Percentiles rank a stretch among this genome's conserved stretches.
phyloP scores from a whole-genome alignment of 2,329 filamentous ascomycete genomes.

The Akanthomyces lecanii region DNA sequence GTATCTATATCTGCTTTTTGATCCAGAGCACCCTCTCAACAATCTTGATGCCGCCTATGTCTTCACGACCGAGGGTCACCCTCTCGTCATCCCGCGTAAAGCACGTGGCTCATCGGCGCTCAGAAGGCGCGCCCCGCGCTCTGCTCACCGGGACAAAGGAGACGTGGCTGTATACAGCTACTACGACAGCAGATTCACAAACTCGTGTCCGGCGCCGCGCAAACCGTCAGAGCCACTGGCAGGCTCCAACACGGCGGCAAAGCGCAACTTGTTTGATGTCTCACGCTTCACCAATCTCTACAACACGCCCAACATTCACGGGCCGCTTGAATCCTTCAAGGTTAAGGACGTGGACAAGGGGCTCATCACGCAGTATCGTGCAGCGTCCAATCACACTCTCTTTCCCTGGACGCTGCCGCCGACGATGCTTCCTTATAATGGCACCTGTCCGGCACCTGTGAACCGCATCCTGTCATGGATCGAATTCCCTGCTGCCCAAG shows the following conservation, averaged over 20 bases:
- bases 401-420: constrained; percentile 91
- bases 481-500: constrained; percentile 51
- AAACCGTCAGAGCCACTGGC: constrained; percentile 57
- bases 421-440: constrained; percentile 69
- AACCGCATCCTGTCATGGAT: constrained; percentile 66
- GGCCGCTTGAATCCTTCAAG: constrained; percentile 34
- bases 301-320: constrained; percentile 63
- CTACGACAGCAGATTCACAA: constrained; percentile 44
- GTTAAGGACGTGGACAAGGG: constrained; percentile 45
- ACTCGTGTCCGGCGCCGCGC: constrained; percentile 62
- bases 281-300: constrained; percentile 80
- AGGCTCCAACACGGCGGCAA: constrained; percentile 73
- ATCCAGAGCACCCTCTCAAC: constrained; percentile 81
- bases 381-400: constrained; percentile 73
- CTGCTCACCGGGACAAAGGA: constrained; percentile 18
- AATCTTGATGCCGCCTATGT: constrained; percentile 81
- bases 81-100: constrained; percentile 69
- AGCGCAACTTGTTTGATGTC: constrained; percentile 81
- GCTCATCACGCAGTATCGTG: constrained; percentile 38
- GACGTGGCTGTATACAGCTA: constrained; percentile 30
- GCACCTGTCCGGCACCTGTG: constrained; percentile 69
- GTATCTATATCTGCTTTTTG: constrained; percentile 90
- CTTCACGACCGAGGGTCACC: constrained; percentile 95
- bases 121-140: constrained; percentile 16
- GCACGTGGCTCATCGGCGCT: constrained; percentile 11